Evolutionary conservation across 2,329 filamentous ascomycete species (phyloP), one percentile per base, ranked within the genome.

Genomic region (Triangularia setosa): DNA sequence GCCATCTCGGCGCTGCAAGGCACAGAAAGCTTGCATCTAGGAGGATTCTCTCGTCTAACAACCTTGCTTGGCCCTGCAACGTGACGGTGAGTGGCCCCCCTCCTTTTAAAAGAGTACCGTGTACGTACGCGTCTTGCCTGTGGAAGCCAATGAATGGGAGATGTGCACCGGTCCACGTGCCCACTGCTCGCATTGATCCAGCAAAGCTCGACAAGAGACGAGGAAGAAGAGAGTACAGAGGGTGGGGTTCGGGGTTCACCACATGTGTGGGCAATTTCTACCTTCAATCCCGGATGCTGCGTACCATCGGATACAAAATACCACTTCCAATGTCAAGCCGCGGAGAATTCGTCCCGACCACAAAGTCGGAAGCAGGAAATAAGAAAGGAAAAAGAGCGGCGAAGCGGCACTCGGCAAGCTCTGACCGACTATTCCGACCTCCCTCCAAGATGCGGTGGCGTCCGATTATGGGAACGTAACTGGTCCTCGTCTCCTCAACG

Each of bases 341-440:
- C 52, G 52, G 52, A 55, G 52, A 28, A 25, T 55, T 16, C 25
- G 3, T 16, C 23, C 21, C n/a, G 14, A 55, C 24, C 12, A 18
- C 21, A 55, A 55, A 55, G 23, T 25, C 52, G 12, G 62, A 28
- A 12, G 11, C 33, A 25, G 25, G 28, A 64, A 61, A 61, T 21
- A 25, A 60, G 56, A 59, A 60, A 60, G 58, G 40, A 25, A 63
- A n/a, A 63, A 12, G 25, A 30, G 21, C 24, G 40, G 35, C 56
- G 40, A 54, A 53, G 24, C 40, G 40, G 40, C 23, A 21, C 16
- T 21, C 33, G 57, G 57, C 18, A 30, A 44, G 57, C 57, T 12
- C 27, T 24, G 52, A 55, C 52, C 52, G 52, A 28, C 52, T 25
- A 1, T 25, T 60, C 40, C 23, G 14, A 33, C 35, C 27, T 48